Percentiles rank a stretch among this genome's conserved stretches.
Evolutionary conservation across 192 early-diverging fungal species (phyloP).

Genomic region (Borealophlyctis nickersoniae): DNA sequence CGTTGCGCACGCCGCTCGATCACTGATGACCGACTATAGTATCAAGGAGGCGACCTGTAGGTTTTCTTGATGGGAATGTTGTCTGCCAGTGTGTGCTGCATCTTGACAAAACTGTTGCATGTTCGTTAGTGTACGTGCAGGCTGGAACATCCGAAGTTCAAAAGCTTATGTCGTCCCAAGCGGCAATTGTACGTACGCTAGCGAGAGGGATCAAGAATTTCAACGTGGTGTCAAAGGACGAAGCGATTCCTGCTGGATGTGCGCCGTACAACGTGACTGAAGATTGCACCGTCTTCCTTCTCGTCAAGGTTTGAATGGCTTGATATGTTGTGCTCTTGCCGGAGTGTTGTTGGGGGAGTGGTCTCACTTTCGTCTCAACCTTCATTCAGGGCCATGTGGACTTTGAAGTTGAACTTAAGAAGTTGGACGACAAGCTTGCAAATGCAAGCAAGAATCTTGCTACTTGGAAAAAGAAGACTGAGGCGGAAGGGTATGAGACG

Average conservation of each 20-base stretch:
- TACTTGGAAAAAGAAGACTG: constrained; percentile 59
- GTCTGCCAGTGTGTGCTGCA: constrained; percentile 28
- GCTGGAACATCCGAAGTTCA: constrained; percentile 39
- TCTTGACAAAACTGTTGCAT: constrained; percentile 3
- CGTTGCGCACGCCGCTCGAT: constrained; percentile 73
- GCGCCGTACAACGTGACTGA: constrained; percentile 68
- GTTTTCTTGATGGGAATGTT: no score
- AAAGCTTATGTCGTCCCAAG: constrained; percentile 56
- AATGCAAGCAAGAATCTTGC: constrained; percentile 61
- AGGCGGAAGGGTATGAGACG: constrained; percentile 62
- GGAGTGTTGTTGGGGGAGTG: no score
- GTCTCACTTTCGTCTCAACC: no score
- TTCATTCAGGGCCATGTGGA: constrained; percentile 66
- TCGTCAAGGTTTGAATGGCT: constrained; percentile 60
- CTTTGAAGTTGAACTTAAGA: constrained; percentile 77
- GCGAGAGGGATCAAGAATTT: constrained; percentile 72
- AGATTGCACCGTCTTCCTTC: constrained; percentile 67
- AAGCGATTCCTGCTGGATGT: constrained; percentile 73
- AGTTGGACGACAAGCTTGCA: constrained; percentile 71
- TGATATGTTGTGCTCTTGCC: no score
- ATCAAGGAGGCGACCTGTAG: constrained; percentile 66
- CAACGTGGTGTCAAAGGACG: constrained; percentile 50
- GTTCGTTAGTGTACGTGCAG: constrained; percentile 57
- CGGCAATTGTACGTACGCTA: constrained; percentile 64
- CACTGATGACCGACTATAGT: constrained; percentile 74